Conservation (phyloP, 2,329 filamentous ascomycete genomes). For the Orbilia javanica region DNA sequence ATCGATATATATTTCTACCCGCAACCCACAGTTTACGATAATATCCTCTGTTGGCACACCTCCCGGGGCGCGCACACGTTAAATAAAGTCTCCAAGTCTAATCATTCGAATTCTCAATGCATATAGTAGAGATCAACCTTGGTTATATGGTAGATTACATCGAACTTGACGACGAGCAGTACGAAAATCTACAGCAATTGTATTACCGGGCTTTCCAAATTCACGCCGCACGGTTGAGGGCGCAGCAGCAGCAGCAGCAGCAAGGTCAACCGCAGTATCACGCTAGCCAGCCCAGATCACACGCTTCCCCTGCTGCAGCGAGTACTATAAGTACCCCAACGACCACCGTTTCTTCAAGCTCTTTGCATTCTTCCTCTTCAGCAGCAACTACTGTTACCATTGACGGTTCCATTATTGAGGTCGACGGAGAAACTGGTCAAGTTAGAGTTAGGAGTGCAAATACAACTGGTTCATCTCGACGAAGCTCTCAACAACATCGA, state of each 20-base stretch:
- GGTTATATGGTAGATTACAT: constrained; percentile 55
- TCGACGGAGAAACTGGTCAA: constrained; percentile 52
- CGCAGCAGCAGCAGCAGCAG: constrained; percentile 33
- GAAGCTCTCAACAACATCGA: constrained; percentile 44
- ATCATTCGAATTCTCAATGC: constrained; percentile 48
- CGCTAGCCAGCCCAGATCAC: constrained; percentile 29
- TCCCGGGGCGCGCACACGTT: constrained; percentile 22
- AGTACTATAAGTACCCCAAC: constrained; percentile 52
- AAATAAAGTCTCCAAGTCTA: constrained; percentile 28
- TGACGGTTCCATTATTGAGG: constrained; percentile 55
- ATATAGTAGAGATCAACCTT: constrained; percentile 55
- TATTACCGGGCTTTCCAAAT: constrained; percentile 53
- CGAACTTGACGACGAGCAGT: constrained; percentile 56
- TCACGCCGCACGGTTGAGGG: constrained; percentile 41
- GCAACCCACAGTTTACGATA: constrained; percentile 17
- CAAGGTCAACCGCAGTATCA: constrained; percentile 29
- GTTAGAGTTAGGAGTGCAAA: constrained; percentile 47
- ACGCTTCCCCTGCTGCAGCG: constrained; percentile 42
- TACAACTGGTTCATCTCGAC: constrained; percentile 36
- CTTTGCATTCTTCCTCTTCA: constrained; percentile 49
- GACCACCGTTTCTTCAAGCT: constrained; percentile 52
- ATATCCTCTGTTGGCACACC: constrained; percentile 12
- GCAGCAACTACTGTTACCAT: constrained; percentile 56
- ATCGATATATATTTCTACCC: neutral
- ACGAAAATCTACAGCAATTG: constrained; percentile 49